Base-by-base conservation (phyloP, 2,329 filamentous ascomycete species). In the Thelonectria discophora region DNA sequence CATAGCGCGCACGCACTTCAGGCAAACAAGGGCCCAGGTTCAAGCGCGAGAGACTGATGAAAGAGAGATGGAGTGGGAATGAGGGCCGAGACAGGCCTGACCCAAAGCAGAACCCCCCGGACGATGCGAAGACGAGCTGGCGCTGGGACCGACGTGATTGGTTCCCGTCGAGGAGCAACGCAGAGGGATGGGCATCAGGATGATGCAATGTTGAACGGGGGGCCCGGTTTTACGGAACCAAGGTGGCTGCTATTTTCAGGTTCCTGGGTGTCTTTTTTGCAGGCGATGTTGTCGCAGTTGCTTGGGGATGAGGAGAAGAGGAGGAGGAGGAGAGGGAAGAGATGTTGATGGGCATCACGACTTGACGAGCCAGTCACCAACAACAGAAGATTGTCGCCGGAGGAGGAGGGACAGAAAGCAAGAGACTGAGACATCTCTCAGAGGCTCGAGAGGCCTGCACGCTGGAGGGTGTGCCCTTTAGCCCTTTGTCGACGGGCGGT, bases 201-300 rank as follows among this genome's bases (percentile, higher is more conserved):
- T 72, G 69, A 72, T 72, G 69, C 68, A 72, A 72, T 70, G 51
- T 48, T n/a, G n/a, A n/a, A n/a, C n/a, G n/a, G n/a, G 47, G 49
- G 48, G 56, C 62, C 66, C 53, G 49, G 62, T 68, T 70, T 71
- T 63, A 64, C 68, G 68, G 68, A 68, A 24, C 66, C 63, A 60
- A 55, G n/a, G 56, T 54, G 64, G 61, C 61, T 63, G 60, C 68
- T 67, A 65, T 72, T 68, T 63, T 65, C 57, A 66, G 64, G n/a
- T n/a, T n/a, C n/a, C n/a, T n/a, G n/a, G n/a, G n/a, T n/a, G n/a
- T n/a, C n/a, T n/a, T n/a, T n/a, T 48, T 60, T 60, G 64, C 53
- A 55, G 56, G 46, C 48, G 58, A 43, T 51, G 40, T 56, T 64
- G 49, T 42, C 18, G 18, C 20, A 18, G 13, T 18, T 10, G 21